phyloP scores from a whole-genome alignment of 768 basidiomycete species.

The Solioccasus polychromus region DNA sequence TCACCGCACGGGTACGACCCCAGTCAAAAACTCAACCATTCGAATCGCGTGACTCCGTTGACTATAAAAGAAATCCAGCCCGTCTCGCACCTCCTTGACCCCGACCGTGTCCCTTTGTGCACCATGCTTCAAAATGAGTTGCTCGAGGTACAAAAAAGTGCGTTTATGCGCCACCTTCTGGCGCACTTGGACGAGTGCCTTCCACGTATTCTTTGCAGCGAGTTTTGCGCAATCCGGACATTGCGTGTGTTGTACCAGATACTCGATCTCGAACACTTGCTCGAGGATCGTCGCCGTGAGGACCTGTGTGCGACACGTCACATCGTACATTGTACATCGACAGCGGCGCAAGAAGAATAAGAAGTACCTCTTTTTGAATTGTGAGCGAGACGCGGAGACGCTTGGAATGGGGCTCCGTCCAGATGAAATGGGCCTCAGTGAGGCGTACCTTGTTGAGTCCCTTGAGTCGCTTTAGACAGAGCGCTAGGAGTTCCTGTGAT shows the following conservation, averaged over 20 bases:
- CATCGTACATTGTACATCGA: neutral
- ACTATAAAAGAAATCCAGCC: slow-evolving; percentile 96
- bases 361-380: slow-evolving; percentile 92
- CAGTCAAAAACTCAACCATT: slow-evolving; percentile 90
- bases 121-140: slow-evolving; percentile 93
- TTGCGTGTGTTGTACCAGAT: slow-evolving; percentile 91
- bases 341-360: too few species aligned
- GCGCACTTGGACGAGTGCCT: slow-evolving; percentile 95
- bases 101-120: slow-evolving; percentile 96
- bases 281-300: slow-evolving; percentile 93
- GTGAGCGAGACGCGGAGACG: slow-evolving; percentile 90
- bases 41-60: slow-evolving; percentile 89
- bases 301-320: slow-evolving; percentile 45
- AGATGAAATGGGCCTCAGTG: slow-evolving; percentile 98
- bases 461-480: slow-evolving; percentile 94
- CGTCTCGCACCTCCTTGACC: slow-evolving; percentile 90
- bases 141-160: slow-evolving; percentile 96
- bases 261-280: slow-evolving; percentile 96
- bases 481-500: slow-evolving; percentile 88
- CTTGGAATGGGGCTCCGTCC: slow-evolving; percentile 99
- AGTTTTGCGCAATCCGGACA: slow-evolving; percentile 92
- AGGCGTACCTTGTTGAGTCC: slow-evolving; percentile 91
- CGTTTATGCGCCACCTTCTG: slow-evolving; percentile 98
- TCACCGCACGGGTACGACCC: slow-evolving; percentile 86
- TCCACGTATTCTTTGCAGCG: slow-evolving; percentile 99